These are phyloP conservation scores for Amauroascus niger DNA, from an alignment of 2,329 filamentous ascomycete species.

Conservation along the genomic window DNA sequence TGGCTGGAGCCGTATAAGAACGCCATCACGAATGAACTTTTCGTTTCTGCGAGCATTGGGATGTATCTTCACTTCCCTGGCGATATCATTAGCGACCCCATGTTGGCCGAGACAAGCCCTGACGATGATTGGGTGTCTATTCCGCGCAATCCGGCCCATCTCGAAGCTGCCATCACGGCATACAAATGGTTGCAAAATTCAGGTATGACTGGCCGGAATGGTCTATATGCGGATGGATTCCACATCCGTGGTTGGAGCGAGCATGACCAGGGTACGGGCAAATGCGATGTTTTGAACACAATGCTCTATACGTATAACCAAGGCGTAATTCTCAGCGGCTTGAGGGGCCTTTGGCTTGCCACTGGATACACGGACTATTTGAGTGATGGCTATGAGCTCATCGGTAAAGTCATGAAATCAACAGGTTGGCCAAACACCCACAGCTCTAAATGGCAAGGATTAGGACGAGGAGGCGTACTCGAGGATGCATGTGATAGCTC, in stretches of 20 bases:
- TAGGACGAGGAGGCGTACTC: constrained; percentile 69
- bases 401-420: constrained; percentile 63
- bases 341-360: constrained; percentile 67
- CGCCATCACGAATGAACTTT: constrained; percentile 89
- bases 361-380: constrained; percentile 65
- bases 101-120: constrained; percentile 27
- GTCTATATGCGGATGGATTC: constrained; percentile 78
- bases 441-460: constrained; percentile 54
- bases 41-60: constrained; percentile 67
- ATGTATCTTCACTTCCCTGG: constrained; percentile 90
- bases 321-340: constrained; percentile 74
- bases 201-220: constrained; percentile 67
- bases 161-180: constrained; percentile 63
- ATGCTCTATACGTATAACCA: constrained; percentile 97
- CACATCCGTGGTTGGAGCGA: constrained; percentile 61
- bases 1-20: constrained; percentile 80
- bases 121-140: constrained; percentile 26
- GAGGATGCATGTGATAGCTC: constrained; percentile 73
- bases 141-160: constrained; percentile 52
- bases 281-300: constrained; percentile 71
- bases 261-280: constrained; percentile 52
- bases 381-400: constrained; percentile 65
- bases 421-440: constrained; percentile 57
- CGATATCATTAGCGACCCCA: constrained; percentile 64
- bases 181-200: constrained; percentile 71